Evolutionary conservation across 352 stramenopile genomes (phyloP).

Genomic region (Phytophthora europaea): DNA sequence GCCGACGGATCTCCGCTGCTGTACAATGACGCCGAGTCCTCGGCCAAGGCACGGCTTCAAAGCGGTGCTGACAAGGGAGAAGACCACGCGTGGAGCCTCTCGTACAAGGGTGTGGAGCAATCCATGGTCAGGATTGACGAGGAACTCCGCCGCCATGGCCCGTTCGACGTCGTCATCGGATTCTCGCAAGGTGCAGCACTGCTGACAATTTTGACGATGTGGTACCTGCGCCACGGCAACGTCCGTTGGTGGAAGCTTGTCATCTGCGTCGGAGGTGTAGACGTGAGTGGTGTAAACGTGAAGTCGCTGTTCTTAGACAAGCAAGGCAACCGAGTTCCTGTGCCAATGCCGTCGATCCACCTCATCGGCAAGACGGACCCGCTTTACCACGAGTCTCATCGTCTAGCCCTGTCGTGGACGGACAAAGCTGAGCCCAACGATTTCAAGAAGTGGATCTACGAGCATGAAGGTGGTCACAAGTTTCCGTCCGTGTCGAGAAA

Average conservation of each 20-base stretch:
- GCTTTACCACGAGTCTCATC: conserved; percentile 56
- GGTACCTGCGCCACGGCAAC: conserved; percentile 39
- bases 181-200: conserved; percentile 64
- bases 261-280: conserved; percentile 48
- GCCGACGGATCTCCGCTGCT: conserved; percentile 33
- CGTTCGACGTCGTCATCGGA: conserved; percentile 57
- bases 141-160: conserved; percentile 40
- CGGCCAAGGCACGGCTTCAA: conserved; percentile 34
- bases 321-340: conserved; percentile 29
- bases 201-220: conserved; percentile 51
- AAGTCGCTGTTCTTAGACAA: conserved; percentile 52
- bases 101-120: conserved; percentile 47
- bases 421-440: conserved; percentile 13
- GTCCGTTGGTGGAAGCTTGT: conserved; percentile 50
- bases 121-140: conserved; percentile 50
- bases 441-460: conserved; percentile 40
- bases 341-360: conserved; percentile 54
- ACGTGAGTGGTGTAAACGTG: conserved; percentile 42
- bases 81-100: conserved; percentile 42
- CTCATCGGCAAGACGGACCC: conserved; percentile 71
- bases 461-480: conserved; percentile 48
- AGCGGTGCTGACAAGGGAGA: conserved; percentile 37
- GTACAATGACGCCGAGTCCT: conserved; percentile 48
- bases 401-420: conserved; percentile 44
- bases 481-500: conserved; percentile 48